Conservation (phyloP, 2,329 filamentous ascomycete genomes). For the Colletotrichum sp. region DNA sequence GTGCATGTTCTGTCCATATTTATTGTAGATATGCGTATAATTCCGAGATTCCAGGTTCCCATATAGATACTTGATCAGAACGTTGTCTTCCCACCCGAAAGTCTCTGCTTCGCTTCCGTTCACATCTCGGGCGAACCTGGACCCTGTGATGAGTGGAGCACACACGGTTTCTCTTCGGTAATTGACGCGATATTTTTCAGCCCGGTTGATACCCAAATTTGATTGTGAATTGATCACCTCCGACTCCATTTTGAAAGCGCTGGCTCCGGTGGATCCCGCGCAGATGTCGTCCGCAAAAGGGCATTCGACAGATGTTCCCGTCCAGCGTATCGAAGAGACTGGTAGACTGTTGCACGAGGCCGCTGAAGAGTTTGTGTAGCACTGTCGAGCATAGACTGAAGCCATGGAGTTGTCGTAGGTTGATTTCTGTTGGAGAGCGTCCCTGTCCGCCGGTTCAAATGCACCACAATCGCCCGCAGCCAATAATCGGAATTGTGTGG, state of each 20-base stretch:
- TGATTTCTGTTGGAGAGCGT: background rate
- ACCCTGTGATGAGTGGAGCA: background rate
- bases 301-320: constrained; percentile 10
- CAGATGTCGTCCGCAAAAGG: constrained; percentile 24
- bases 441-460: background rate
- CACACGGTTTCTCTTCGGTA: constrained; percentile 4
- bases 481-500: constrained; percentile 8
- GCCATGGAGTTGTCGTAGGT: background rate
- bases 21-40: constrained; percentile 4
- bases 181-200: constrained; percentile 14
- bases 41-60: background rate
- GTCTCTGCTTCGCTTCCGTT: background rate
- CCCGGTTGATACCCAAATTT: constrained; percentile 25
- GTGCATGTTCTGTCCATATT: background rate
- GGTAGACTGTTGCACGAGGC: background rate
- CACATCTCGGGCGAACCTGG: background rate
- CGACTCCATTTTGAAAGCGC: constrained; percentile 5
- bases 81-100: background rate
- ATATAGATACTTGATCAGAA: background rate
- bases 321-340: background rate
- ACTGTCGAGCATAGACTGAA: constrained; percentile 23
- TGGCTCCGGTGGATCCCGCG: background rate
- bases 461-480: background rate
- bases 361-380: constrained; percentile 19
- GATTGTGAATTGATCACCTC: constrained; percentile 22